These are phyloP conservation scores for Trematosphaeria pertusa DNA, from an alignment of 2,329 filamentous ascomycete species.

Conservation along the genomic window DNA sequence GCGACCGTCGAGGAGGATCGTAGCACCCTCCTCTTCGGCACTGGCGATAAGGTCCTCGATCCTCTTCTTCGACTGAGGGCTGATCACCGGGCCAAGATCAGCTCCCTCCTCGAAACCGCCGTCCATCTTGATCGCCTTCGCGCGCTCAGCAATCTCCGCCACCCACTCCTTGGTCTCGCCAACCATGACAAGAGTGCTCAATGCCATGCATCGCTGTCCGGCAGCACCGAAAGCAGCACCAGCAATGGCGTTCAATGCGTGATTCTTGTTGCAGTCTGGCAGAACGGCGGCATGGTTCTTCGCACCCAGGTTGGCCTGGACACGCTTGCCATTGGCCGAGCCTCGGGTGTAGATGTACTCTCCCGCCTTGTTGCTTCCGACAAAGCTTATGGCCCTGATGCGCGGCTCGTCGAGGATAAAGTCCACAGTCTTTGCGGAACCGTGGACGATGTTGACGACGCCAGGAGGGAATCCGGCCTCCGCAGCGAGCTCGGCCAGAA, in stretches of 20 bases:
- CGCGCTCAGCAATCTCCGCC: constrained; percentile 76
- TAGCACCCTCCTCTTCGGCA: constrained; percentile 81
- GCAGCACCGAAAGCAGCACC: constrained; percentile 86
- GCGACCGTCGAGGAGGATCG: constrained; percentile 80
- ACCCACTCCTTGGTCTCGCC: constrained; percentile 87
- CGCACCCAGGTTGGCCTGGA: constrained; percentile 85
- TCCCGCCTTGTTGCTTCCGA: constrained; percentile 85
- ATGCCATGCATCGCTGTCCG: constrained; percentile 85
- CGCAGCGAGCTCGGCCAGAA: constrained; percentile 78
- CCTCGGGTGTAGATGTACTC: constrained; percentile 84
- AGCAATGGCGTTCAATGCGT: constrained; percentile 82
- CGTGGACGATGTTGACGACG: constrained; percentile 84
- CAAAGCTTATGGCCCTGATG: constrained; percentile 88
- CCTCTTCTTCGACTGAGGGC: constrained; percentile 76
- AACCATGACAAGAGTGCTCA: constrained; percentile 82
- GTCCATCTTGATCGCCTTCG: constrained; percentile 75
- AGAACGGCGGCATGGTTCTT: constrained; percentile 89
- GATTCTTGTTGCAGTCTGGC: constrained; percentile 89
- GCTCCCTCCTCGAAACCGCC: constrained; percentile 82
- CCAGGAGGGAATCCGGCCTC: constrained; percentile 84
- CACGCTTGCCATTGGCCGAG: constrained; percentile 85
- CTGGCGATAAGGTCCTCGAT: constrained; percentile 78
- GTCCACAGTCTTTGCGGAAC: constrained; percentile 79
- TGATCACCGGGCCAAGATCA: constrained; percentile 84
- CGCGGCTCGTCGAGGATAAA: constrained; percentile 85